phyloP scores from a whole-genome alignment of 345 rosid genomes.

The Lepidium africanum region DNA sequence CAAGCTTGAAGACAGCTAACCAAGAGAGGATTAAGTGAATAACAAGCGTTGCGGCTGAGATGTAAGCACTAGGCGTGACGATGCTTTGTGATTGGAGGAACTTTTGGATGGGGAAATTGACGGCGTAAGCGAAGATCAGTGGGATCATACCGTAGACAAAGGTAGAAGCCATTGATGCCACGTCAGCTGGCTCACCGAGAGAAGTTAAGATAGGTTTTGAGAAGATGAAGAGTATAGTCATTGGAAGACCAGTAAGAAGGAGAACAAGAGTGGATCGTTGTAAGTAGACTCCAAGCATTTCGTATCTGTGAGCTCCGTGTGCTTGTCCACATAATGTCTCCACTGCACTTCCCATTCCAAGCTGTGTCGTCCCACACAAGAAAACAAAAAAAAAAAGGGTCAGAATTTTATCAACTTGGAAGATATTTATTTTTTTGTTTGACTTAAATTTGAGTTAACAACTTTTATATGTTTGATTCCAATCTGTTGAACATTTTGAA shows the following conservation, averaged over 20 bases:
- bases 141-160: slow-evolving; percentile 66
- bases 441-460: no score
- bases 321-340: slow-evolving; percentile 86
- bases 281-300: slow-evolving; percentile 61
- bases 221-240: slow-evolving; percentile 45
- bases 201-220: slow-evolving; percentile 41
- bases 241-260: slow-evolving; percentile 36
- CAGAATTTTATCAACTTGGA: no score
- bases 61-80: slow-evolving; percentile 61
- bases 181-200: slow-evolving; percentile 49
- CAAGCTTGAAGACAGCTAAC: slow-evolving; percentile 38
- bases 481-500: no score
- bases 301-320: slow-evolving; percentile 55
- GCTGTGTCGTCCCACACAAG: no score
- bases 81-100: slow-evolving; percentile 60
- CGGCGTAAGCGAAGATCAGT: slow-evolving; percentile 57
- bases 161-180: slow-evolving; percentile 47
- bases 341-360: slow-evolving; percentile 85
- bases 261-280: slow-evolving; percentile 62
- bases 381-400: neutral
- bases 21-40: slow-evolving; percentile 45
- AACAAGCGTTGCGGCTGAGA: slow-evolving; percentile 38
- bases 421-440: no score
- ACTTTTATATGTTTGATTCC: no score
- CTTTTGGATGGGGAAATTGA: slow-evolving; percentile 60